Conservation (phyloP, 1,284 basidiomycete genomes). For the Sporisorium reilianum region DNA sequence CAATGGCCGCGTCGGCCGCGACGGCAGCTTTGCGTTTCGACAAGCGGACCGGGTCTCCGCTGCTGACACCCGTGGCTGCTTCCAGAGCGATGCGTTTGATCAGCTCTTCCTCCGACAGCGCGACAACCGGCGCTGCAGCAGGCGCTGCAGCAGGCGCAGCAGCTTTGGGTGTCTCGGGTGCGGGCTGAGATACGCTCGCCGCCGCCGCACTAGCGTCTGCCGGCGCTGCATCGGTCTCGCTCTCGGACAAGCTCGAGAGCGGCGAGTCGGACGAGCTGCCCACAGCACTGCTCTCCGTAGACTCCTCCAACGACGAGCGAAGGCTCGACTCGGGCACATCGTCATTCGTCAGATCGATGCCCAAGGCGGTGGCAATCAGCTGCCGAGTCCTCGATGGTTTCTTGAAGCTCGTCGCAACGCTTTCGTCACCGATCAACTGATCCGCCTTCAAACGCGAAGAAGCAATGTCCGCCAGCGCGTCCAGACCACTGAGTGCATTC, state of each 20-base stretch:
- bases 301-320: slow-evolving; percentile 23
- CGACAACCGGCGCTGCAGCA: not conserved
- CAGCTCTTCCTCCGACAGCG: slow-evolving; percentile 34
- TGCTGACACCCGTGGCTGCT: slow-evolving; percentile 30
- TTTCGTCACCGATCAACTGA: slow-evolving; percentile 1
- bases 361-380: slow-evolving; percentile 38
- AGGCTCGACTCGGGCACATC: slow-evolving; percentile 50
- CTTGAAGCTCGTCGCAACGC: slow-evolving; percentile 14
- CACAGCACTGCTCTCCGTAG: slow-evolving; percentile 5
- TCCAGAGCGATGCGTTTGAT: slow-evolving; percentile 33
- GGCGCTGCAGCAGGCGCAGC: too few species aligned
- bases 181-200: not conserved
- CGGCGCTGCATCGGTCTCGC: slow-evolving; percentile 15
- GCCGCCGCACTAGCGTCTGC: not conserved
- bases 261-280: slow-evolving; percentile 19
- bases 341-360: slow-evolving; percentile 36
- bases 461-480: slow-evolving; percentile 46
- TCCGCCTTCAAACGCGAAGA: slow-evolving; percentile 27
- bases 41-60: slow-evolving; percentile 31
- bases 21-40: slow-evolving; percentile 50
- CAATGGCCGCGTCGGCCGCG: slow-evolving; percentile 41
- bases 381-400: slow-evolving; percentile 36
- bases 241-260: slow-evolving; percentile 38
- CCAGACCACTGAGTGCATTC: slow-evolving; percentile 37
- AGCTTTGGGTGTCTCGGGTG: not conserved